Evolutionary conservation across 73 alveolate genomes (phyloP).

Genomic region (Blepharisma japonicum): DNA sequence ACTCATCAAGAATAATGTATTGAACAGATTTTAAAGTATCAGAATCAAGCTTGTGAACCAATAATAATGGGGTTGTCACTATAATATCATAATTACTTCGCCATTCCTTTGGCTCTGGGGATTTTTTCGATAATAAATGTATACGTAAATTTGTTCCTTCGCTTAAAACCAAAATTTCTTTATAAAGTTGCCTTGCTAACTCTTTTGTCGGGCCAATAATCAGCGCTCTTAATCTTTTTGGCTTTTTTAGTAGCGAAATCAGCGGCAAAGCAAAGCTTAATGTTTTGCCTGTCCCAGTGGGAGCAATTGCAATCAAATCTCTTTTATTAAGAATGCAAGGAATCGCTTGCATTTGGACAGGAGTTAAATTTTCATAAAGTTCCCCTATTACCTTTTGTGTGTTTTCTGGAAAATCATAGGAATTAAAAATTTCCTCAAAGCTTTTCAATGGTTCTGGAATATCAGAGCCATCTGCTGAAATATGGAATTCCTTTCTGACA

Average conservation of each 20-base stretch:
- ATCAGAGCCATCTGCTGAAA: neutral
- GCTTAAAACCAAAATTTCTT: slow-evolving; percentile 48
- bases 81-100: slow-evolving; percentile 39
- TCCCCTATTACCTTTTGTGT: neutral
- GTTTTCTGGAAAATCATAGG: neutral
- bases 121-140: slow-evolving; percentile 37
- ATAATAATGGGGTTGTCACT: slow-evolving; percentile 51
- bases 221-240: slow-evolving; percentile 58
- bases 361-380: slow-evolving; percentile 21
- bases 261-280: slow-evolving; percentile 47
- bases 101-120: slow-evolving; percentile 36
- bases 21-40: slow-evolving; percentile 34
- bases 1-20: slow-evolving; percentile 71
- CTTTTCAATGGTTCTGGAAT: neutral
- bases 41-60: slow-evolving; percentile 34
- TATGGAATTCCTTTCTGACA: neutral
- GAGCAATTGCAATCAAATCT: slow-evolving; percentile 55
- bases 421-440: neutral
- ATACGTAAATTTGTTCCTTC: slow-evolving; percentile 32
- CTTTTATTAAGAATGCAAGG: slow-evolving; percentile 31
- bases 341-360: slow-evolving; percentile 29
- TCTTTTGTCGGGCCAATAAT: slow-evolving; percentile 73
- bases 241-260: slow-evolving; percentile 26
- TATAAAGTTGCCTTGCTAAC: slow-evolving; percentile 59
- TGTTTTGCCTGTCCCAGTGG: slow-evolving; percentile 66